Base-by-base conservation (phyloP, 176 grass and related monocot genomes). In the Coix lacrymajobi region DNA sequence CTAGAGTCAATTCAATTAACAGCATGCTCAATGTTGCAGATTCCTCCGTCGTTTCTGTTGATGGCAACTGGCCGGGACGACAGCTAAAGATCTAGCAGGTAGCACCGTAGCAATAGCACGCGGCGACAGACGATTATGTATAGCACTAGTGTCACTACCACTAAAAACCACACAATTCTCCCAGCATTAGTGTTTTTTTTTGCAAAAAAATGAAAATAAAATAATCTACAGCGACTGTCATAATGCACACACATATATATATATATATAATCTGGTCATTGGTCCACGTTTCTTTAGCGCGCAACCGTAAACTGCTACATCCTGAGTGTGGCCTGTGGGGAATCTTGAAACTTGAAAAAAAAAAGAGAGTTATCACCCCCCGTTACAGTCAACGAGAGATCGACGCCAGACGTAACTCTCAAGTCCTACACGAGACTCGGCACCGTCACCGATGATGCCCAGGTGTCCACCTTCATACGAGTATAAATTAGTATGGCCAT, bases 201-300 rank as follows among this genome's bases (percentile, higher is more conserved):
- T n/a, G 3, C 1, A 57, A 22, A 38, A 7, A 26, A 26, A 4
- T 7, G 13, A 8, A 39, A 65, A 15, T 15, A 65, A 39, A 41
- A 22, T 1, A 24, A 26, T 44, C 25, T 28, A 44, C 68, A 44
- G 12, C 24, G 24, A 29, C 24, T 25, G 68, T 19, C 34, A 51
- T 8, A 24, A 56, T 16, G 19, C 73, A 78, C 85, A 83, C 86
- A n/a, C n/a, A n/a, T n/a, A n/a, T n/a, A n/a, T n/a, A n/a, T n/a
- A n/a, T n/a, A n/a, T n/a, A 40, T 26, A 41, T 52, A 70, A 11
- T 40, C 29, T 51, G 33, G 39, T 62, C 32, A 46, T 76, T 85
- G 70, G 82, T 72, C 60, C 19, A 22, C 76, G 2, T n/a, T 49
- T 31, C 8, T 69, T 48, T 32, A n/a, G n/a, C n/a, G n/a, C n/a